A percentile compares a stretch with the other conserved stretches of the same genome.
These are phyloP conservation scores for Neoboletus subvelutipes DNA, from an alignment of 768 basidiomycete species.

Conservation along the genomic window DNA sequence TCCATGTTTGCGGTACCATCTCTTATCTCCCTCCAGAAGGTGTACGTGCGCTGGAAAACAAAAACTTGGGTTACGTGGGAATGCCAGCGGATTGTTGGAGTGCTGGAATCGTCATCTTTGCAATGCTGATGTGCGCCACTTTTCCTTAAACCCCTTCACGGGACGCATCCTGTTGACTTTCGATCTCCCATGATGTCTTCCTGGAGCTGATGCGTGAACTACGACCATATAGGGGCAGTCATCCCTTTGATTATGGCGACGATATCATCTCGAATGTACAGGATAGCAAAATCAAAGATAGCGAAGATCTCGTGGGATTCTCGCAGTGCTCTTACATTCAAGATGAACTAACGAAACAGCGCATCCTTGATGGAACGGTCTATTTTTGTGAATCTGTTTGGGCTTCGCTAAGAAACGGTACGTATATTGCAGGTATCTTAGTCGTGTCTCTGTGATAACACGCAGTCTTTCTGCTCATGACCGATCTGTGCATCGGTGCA, in stretches of 20 bases:
- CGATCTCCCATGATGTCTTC: background rate
- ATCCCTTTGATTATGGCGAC: slow-evolving; percentile 67
- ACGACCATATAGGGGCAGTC: slow-evolving; percentile 53
- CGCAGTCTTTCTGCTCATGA: slow-evolving; percentile 1
- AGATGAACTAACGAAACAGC: slow-evolving; percentile 64
- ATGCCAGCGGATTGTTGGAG: slow-evolving; percentile 95
- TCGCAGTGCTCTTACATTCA: slow-evolving; percentile 39
- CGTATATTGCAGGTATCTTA: slow-evolving; percentile 11
- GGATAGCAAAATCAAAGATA: slow-evolving; percentile 33
- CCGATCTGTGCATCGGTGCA: background rate
- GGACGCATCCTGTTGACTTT: background rate
- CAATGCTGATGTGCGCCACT: slow-evolving; percentile 76
- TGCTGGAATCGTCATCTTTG: slow-evolving; percentile 74
- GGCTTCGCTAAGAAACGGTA: slow-evolving; percentile 59
- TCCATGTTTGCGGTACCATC: slow-evolving; percentile 86
- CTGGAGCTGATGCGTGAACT: slow-evolving; percentile 9
- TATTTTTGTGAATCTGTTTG: slow-evolving; percentile 58
- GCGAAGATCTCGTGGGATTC: slow-evolving; percentile 30
- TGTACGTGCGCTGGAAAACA: slow-evolving; percentile 73
- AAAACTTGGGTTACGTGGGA: slow-evolving; percentile 68
- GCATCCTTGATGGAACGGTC: slow-evolving; percentile 63
- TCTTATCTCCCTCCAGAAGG: slow-evolving; percentile 87
- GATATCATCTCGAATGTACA: slow-evolving; percentile 4
- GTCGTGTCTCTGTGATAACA: background rate
- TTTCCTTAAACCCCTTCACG: background rate